Percentiles rank a stretch among this genome's conserved stretches.
phyloP scores from a whole-genome alignment of 2,329 filamentous ascomycete species.

The Tolypocladium ovalisporum region DNA sequence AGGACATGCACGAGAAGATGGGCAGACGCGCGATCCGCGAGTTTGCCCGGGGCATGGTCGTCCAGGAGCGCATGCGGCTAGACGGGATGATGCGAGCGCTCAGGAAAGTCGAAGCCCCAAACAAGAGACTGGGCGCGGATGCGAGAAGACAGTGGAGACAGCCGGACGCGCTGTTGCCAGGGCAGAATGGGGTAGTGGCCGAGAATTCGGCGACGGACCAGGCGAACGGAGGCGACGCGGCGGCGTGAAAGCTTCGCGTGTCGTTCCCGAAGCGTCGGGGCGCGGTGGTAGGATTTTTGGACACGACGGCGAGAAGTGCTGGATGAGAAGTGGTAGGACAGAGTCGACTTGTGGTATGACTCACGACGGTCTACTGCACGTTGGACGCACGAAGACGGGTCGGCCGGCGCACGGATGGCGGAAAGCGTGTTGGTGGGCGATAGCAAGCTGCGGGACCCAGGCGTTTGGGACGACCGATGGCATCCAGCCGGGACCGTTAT shows the following conservation, averaged over 20 bases:
- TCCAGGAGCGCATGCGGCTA: slow-evolving; percentile 67
- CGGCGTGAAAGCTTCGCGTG: neutral
- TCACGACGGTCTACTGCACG: neutral
- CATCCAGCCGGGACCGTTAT: neutral
- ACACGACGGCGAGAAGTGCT: neutral
- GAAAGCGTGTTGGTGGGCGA: neutral
- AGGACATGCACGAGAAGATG: slow-evolving; percentile 73
- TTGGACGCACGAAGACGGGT: neutral
- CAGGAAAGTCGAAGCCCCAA: slow-evolving; percentile 38
- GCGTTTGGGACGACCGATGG: neutral
- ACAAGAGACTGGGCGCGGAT: neutral
- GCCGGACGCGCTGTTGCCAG: neutral
- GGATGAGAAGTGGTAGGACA: neutral
- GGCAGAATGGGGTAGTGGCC: neutral
- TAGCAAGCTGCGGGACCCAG: neutral
- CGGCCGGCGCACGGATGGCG: neutral
- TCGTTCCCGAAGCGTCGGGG: neutral
- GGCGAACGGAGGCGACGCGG: neutral
- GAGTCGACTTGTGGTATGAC: neutral
- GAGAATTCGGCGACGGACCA: neutral
- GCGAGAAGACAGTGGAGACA: neutral
- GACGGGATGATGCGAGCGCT: slow-evolving; percentile 74
- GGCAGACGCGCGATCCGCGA: slow-evolving; percentile 64
- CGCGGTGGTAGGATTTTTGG: neutral
- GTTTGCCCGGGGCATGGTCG: slow-evolving; percentile 67